Evolutionary conservation across 108 stramenopile species (phyloP).

Genomic region (Cyclotella baltica): DNA sequence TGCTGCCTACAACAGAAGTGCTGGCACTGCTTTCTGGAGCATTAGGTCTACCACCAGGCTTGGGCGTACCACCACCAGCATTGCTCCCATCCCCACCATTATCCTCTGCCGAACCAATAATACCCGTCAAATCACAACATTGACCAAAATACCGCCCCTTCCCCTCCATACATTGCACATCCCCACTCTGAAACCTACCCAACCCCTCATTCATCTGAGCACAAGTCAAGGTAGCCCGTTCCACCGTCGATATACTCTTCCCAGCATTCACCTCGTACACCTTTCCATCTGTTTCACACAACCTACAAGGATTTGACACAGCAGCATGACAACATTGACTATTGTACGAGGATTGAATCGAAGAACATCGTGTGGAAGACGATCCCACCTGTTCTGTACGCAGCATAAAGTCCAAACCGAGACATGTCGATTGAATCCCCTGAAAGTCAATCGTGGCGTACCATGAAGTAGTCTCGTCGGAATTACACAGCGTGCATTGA

Average conservation of each 20-base stretch:
- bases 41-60: background rate
- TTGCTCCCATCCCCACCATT: background rate
- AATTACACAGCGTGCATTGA: conserved; percentile 31
- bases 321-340: conserved; percentile 23
- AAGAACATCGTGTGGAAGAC: conserved; percentile 17
- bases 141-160: conserved; percentile 30
- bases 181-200: conserved; percentile 9
- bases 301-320: conserved; percentile 9
- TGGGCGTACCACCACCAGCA: background rate
- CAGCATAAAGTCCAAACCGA: conserved; percentile 39
- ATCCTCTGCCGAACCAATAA: conserved; percentile 6
- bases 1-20: no score
- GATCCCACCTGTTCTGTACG: conserved; percentile 22
- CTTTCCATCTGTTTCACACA: conserved; percentile 27
- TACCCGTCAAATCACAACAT: conserved; percentile 28
- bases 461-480: conserved; percentile 18
- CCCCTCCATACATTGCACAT: conserved; percentile 27
- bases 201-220: conserved; percentile 22
- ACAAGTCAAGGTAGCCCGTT: conserved; percentile 20
- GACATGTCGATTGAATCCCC: conserved; percentile 31
- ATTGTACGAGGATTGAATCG: conserved; percentile 1
- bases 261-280: conserved; percentile 25
- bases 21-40: no score
- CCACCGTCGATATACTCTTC: conserved; percentile 19
- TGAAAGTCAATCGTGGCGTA: conserved; percentile 31